Evolutionary conservation across 1,284 basidiomycete genomes (phyloP), one percentile per base, ranked within the genome.

Genomic region (Heterobasidion occidentale): DNA sequence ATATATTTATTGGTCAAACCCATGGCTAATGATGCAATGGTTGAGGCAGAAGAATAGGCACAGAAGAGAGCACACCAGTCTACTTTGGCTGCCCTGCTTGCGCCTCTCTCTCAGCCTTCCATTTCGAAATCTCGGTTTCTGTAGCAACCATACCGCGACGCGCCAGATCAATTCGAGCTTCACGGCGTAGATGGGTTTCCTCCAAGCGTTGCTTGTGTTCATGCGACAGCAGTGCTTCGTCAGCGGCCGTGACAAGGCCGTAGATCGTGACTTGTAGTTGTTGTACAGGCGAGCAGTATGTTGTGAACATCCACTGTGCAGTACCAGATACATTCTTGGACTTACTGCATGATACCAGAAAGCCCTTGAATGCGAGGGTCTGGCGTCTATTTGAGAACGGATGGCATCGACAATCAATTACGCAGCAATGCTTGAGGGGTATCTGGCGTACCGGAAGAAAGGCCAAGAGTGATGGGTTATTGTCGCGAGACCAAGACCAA

Each of bases 41-140:
- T 27, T 27, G 3, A 6, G 27, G 27, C 27, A 27, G 27, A 27
- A 27, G 27, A 27, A 27, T 27, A 27, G 27, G 27, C 27, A 6
- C 27, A 27, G 27, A 27, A 27, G 27, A 27, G 27, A 27, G 27
- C 27, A 27, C 5, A 27, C 27, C 27, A 27, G 27, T 27, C 27
- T 27, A 27, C 27, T 27, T 27, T 27, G 27, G 27, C 5, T 27
- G 27, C 5, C 27, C 27, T 27, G 27, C 27, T 27, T 27, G 27
- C 5, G 27, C 27, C 70, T 74, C 74, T 62, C 66, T 69, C 59
- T 72, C 73, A 19, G 75, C 78, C 66, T 81, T 86, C 92, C 92
- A 94, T 66, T 83, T 84, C 45, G 82, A 76, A 50, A 94, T 93
- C 64, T 90, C 90, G 9, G 84, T 83, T 70, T 94, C 92, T 8